Conservation (phyloP, 2,329 filamentous ascomycete genomes). For the Fusarium sp. region DNA sequence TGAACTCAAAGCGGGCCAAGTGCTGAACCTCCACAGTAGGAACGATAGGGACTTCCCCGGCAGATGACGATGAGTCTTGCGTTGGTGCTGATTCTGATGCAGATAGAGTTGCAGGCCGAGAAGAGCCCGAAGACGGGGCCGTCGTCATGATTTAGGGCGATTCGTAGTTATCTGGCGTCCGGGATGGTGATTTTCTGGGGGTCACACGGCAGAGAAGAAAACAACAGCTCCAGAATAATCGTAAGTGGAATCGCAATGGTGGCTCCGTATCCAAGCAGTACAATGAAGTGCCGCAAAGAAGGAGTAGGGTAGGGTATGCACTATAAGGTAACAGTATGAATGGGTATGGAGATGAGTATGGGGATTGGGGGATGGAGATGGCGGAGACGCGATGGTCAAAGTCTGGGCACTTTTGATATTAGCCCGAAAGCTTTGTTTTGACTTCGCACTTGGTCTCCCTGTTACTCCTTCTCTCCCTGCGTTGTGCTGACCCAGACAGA, state of each 20-base stretch:
- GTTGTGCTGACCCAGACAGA: neutral
- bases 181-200: slow-evolving; percentile 1
- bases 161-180: slow-evolving; percentile 16
- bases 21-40: slow-evolving; percentile 49
- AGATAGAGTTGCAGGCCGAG: slow-evolving; percentile 44
- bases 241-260: slow-evolving; percentile 7
- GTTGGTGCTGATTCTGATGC: slow-evolving; percentile 14
- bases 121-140: slow-evolving; percentile 49
- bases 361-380: slow-evolving; percentile 14
- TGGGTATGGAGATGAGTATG: slow-evolving; percentile 9
- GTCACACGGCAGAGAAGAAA: slow-evolving; percentile 15
- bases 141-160: slow-evolving; percentile 37
- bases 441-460: slow-evolving; percentile 21
- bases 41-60: slow-evolving; percentile 38
- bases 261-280: slow-evolving; percentile 12
- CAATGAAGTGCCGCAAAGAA: neutral
- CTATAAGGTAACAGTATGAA: slow-evolving; percentile 1
- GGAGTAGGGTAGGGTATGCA: neutral
- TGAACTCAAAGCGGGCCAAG: slow-evolving; percentile 84
- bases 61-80: neutral
- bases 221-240: slow-evolving; percentile 15
- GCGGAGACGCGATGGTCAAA: slow-evolving; percentile 20
- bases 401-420: slow-evolving; percentile 28
- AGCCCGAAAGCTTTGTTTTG: slow-evolving; percentile 23
- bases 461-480: neutral